These are phyloP conservation scores for Ophiostoma tasmaniense DNA, from an alignment of 2,329 filamentous ascomycete species.

Conservation along the genomic window DNA sequence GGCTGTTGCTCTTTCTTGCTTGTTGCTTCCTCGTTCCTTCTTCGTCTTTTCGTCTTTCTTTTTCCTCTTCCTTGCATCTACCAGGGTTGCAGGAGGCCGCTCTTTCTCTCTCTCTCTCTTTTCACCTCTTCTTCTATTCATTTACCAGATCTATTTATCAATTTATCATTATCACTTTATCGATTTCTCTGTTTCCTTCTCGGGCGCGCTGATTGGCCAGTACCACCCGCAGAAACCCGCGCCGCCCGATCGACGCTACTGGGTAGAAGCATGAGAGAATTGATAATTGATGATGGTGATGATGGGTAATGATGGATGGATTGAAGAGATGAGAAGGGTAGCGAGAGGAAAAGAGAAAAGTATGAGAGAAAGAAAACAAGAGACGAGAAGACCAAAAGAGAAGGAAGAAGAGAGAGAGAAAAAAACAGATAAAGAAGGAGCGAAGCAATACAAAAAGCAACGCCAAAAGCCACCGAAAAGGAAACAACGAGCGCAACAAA, in stretches of 20 bases:
- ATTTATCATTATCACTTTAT: not conserved
- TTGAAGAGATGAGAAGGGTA: not conserved
- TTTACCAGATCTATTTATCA: not conserved
- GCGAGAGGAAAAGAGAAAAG: not conserved
- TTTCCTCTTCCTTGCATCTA: not conserved
- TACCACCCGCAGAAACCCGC: constrained; percentile 16
- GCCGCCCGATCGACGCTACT: constrained; percentile 16
- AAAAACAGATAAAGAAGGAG: not conserved
- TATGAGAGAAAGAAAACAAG: not conserved
- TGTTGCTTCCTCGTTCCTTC: not conserved
- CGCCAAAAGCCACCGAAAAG: not conserved
- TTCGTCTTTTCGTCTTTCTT: not conserved
- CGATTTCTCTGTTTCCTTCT: not conserved
- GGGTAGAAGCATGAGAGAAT: constrained; percentile 3
- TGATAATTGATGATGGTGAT: not conserved
- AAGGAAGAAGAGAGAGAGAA: not conserved
- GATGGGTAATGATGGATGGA: no score
- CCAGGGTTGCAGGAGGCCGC: not conserved
- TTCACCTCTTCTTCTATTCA: not conserved
- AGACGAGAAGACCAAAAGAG: not conserved
- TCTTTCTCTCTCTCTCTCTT: not conserved
- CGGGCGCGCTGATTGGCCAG: constrained; percentile 6
- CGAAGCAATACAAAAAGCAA: not conserved
- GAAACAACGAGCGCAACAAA: not conserved
- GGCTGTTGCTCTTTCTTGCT: not conserved